Base-by-base conservation (phyloP, 441 rosid species). In the Pelargonium cotyledonis region DNA sequence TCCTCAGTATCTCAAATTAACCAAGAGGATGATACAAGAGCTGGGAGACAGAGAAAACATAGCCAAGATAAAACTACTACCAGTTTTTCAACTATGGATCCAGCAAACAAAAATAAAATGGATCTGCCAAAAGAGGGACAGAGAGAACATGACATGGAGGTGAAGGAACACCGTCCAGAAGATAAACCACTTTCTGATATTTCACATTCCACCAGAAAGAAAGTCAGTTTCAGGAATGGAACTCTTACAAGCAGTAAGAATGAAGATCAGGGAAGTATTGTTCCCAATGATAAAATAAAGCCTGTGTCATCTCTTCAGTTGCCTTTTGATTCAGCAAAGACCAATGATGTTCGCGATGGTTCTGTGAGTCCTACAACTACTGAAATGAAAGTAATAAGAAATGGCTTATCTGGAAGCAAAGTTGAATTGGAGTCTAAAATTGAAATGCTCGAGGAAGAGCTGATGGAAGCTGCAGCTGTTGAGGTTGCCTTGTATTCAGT, bases 401-500 rank as follows among this genome's bases (percentile, higher is more conserved):
- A 78, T 91, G 72, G 81, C 75, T 72, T 78, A 70, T 76, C 83
- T 78, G 92, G 80, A 65, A 78, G 72, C 76, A 92, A 86, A 84
- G 74, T 83, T 75, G 82, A 80, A 67, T 77, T 92, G 85, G 92
- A 90, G 81, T 76, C 65, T 78, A 88, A 76, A 79, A 83, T 90
- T 70, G 81, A 82, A 70, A 81, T 82, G 88, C 96, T 92, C 44
- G 97, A 95, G 77, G 86, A 89, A 66, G 99, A 95, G 82, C 73
- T 95, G 73, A 75, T 88, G 77, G 99, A 95, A 89, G 90, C 92
- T 79, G 99, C 97, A 80, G 95, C 90, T n/a, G 67, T 86, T 21
- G 98, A 95, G 84, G 90, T 88, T 80, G 86, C 99, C 77, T 85
- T 95, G 70, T 95, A 86, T 77, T 88, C 97, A 0, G 86, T 95